Conservation (phyloP, 2,329 filamentous ascomycete genomes). For the Fusarium virguliforme region DNA sequence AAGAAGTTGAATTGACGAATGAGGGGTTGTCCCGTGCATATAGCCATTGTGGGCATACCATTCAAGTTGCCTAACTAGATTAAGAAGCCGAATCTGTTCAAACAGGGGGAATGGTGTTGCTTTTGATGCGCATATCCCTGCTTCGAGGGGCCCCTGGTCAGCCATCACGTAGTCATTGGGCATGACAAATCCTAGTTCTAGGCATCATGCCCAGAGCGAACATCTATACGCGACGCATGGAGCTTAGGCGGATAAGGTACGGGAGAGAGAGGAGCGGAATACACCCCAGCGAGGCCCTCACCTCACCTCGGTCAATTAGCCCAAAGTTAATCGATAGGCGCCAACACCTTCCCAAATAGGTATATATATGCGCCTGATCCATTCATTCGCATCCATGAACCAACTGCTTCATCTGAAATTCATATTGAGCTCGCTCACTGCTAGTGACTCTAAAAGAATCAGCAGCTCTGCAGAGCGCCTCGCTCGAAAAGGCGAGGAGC, state of each 20-base stretch:
- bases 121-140: no score
- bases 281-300: background rate
- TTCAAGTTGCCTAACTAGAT: no score
- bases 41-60: no score
- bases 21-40: no score
- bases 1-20: no score
- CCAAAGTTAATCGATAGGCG: background rate
- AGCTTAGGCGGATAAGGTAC: background rate
- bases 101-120: no score
- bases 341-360: background rate
- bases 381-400: background rate
- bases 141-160: no score
- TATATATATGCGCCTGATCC: background rate
- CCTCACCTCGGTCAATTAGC: conserved; percentile 7
- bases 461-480: conserved; percentile 33
- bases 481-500: conserved; percentile 21
- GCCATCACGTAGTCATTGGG: no score
- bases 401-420: background rate
- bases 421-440: background rate
- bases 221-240: background rate
- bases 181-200: no score
- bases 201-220: no score
- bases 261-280: background rate
- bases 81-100: no score
- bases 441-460: background rate